Conservation (phyloP, 176 grass and related monocot genomes). For the Musa troglodytarum region DNA sequence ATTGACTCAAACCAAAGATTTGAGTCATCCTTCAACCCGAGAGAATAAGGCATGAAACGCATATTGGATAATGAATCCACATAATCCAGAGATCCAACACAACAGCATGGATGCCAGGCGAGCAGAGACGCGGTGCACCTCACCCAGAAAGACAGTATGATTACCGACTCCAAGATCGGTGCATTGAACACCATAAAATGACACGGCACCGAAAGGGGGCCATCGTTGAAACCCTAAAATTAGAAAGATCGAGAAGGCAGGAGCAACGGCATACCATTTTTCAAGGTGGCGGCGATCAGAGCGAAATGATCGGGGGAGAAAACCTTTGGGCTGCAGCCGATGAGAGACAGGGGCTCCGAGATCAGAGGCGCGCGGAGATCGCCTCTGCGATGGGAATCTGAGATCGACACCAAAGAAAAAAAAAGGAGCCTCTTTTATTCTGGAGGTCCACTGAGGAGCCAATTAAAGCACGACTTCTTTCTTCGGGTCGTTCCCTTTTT, state of each 20-base stretch:
- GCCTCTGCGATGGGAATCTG: not conserved
- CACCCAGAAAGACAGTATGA: not conserved
- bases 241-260: not conserved
- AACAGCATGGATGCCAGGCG: not conserved
- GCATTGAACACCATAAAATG: not conserved
- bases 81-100: not conserved
- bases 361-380: not conserved
- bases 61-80: too few species aligned
- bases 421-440: not conserved
- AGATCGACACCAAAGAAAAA: not conserved
- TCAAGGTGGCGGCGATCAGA: not conserved
- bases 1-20: too few species aligned
- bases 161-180: not conserved
- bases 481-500: not conserved
- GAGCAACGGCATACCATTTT: not conserved
- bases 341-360: not conserved
- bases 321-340: not conserved
- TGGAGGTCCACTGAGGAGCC: too few species aligned
- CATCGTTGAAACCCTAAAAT: not conserved
- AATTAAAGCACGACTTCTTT: not conserved
- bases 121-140: not conserved
- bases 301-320: not conserved
- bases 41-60: too few species aligned
- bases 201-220: not conserved
- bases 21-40: too few species aligned